A percentile compares a stretch with the other conserved stretches of the same genome.
These are phyloP conservation scores for Candida stauntonica DNA, from an alignment of 805 yeast genomes.

Conservation along the genomic window DNA sequence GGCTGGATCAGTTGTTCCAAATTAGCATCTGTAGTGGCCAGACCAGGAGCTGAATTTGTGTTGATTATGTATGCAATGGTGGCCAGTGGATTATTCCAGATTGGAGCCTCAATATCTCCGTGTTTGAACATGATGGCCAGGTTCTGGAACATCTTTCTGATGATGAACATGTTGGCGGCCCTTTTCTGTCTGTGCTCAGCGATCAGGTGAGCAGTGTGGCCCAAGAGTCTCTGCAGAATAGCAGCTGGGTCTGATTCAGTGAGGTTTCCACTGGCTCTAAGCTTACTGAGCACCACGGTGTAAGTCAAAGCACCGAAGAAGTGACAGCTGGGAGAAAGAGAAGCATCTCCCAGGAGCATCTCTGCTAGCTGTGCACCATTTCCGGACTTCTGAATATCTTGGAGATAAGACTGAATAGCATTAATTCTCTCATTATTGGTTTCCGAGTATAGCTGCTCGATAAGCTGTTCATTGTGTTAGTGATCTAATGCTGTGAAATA, in stretches of 20 bases:
- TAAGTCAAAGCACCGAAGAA: conserved; percentile 82
- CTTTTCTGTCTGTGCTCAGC: conserved; percentile 10
- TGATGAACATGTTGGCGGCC: conserved; percentile 36
- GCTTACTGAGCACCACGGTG: conserved; percentile 50
- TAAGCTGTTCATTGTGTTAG: conserved; percentile 12
- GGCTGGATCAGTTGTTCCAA: conserved; percentile 11
- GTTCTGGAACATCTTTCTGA: conserved; percentile 55
- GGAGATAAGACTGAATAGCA: conserved; percentile 51
- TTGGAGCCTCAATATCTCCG: conserved; percentile 28
- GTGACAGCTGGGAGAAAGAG: conserved; percentile 44
- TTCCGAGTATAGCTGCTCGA: conserved; percentile 23
- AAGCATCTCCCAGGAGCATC: conserved; percentile 37
- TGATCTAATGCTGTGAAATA: too few relatives aligned
- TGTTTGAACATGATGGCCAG: conserved; percentile 41
- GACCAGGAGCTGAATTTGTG: conserved; percentile 11
- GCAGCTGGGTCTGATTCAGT: conserved; percentile 16
- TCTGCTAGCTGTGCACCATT: conserved; percentile 58
- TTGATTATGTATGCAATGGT: conserved; percentile 22
- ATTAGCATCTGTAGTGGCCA: conserved; percentile 6
- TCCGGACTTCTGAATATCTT: conserved; percentile 50
- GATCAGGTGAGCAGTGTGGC: conserved; percentile 14
- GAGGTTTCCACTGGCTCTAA: conserved; percentile 10
- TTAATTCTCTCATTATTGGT: conserved; percentile 33
- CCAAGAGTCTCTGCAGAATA: conserved; percentile 12
- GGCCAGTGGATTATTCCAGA: conserved; percentile 40